Evolutionary conservation across 1,139 yeast species (phyloP), one percentile per base, ranked within the genome.

Genomic region (Magnusiomyces suaveolens): DNA sequence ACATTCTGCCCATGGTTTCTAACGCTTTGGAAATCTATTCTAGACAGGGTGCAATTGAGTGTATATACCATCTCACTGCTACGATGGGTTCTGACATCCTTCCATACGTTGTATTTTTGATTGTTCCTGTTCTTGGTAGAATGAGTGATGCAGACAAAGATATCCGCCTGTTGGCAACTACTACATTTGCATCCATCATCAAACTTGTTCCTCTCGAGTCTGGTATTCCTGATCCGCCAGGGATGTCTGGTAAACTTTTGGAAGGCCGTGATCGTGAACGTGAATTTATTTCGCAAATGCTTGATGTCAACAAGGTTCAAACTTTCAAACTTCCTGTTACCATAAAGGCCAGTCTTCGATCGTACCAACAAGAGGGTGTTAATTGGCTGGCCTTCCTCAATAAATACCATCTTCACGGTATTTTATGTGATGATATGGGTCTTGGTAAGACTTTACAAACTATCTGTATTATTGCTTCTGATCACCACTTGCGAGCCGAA

Each of bases 381-480:
- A 94, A 92, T 67, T 94, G 99, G 99, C 75, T 94, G 55, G 96
- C 96, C 18, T 94, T 94, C 67, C 77, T 94, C 65, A 94, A 92
- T 72, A 87, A 87, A 65, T 94, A 94, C 66, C 96, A 92, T 69
- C 74, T 94, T 52, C 98, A 94, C 71, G 99, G 98, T 52, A 89
- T 94, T 64, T 74, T 94, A 52, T 92, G 98, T 80, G 99, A 94
- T 70, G 99, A 94, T 80, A 94, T 94, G 99, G 99, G 99, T 14
- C 77, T 94, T 43, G 99, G 99, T 56, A 94, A 94, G 68, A 94
- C 99, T 0, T 76, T 94, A 59, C 99, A 94, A 70, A 90, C 98
- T 0, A 89, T 94, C 64, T 94, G 98, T 72, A 92, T 94, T 60
- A 89, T 94, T 54, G 87, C 98, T 0, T 88, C 97, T 64, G 98